These are phyloP conservation scores for Huntiella omanensis DNA, from an alignment of 2,329 filamentous ascomycete genomes.

Conservation along the genomic window DNA sequence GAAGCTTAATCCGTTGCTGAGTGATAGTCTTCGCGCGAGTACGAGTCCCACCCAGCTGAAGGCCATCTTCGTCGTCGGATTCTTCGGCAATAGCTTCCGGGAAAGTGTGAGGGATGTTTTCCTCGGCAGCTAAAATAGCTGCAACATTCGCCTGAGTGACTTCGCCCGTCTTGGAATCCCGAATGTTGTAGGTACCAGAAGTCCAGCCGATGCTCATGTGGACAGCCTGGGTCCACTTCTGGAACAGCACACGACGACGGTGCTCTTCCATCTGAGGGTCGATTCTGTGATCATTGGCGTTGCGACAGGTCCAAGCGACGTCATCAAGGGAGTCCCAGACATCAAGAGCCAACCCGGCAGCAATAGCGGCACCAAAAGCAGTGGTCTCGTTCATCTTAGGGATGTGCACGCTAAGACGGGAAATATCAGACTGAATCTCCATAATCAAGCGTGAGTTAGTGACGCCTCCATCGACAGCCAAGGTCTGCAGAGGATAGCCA, in stretches of 20 bases:
- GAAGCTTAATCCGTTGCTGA: not conserved
- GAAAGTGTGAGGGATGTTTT: not conserved
- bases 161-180: not conserved
- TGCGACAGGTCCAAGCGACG: constrained; percentile 52
- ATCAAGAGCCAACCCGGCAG: constrained; percentile 65
- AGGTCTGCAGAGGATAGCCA: constrained; percentile 50
- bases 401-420: constrained; percentile 62
- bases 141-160: not conserved
- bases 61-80: not conserved
- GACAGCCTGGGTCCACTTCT: constrained; percentile 37
- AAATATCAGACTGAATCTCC: constrained; percentile 79
- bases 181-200: not conserved
- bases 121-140: not conserved
- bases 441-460: constrained; percentile 78
- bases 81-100: not conserved
- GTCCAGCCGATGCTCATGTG: constrained; percentile 38
- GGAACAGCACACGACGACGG: constrained; percentile 24
- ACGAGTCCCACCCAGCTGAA: not conserved
- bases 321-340: constrained; percentile 57
- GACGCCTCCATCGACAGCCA: constrained; percentile 79
- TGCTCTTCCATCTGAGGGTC: constrained; percentile 38
- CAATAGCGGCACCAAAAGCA: constrained; percentile 71
- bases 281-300: constrained; percentile 31
- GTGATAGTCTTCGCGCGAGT: not conserved
- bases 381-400: constrained; percentile 84